Percentiles rank a stretch among this genome's conserved stretches.
Evolutionary conservation across 352 stramenopile genomes (phyloP).

Genomic region (Phytophthora brassicae): DNA sequence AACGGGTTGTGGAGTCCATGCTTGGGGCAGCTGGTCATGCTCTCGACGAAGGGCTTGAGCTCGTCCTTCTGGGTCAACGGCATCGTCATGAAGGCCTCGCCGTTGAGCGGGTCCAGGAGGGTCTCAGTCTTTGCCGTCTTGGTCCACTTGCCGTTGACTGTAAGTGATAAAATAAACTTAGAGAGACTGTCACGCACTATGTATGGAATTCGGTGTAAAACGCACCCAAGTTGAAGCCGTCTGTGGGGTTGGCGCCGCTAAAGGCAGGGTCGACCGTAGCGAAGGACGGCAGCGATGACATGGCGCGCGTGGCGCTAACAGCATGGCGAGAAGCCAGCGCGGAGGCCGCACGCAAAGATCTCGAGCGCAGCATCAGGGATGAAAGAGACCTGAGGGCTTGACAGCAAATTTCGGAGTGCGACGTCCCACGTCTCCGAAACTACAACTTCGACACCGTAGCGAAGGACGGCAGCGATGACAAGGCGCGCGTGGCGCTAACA

Average conservation of each 20-base stretch:
- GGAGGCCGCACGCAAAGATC: conserved; percentile 30
- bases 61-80: conserved; percentile 91
- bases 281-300: conserved; percentile 86
- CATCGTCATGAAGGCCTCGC: conserved; percentile 93
- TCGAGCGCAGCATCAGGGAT: conserved; percentile 28
- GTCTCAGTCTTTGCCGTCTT: conserved; percentile 64
- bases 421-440: too few species aligned
- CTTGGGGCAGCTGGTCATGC: conserved; percentile 93
- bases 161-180: not conserved
- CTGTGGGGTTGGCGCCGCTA: conserved; percentile 70
- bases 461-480: conserved; percentile 86
- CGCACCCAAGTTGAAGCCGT: conserved; percentile 89
- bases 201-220: not conserved
- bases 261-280: conserved; percentile 92
- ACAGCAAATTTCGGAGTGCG: conserved; percentile 18
- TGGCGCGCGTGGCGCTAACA: conserved; percentile 34
- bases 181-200: not conserved
- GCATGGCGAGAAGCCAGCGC: conserved; percentile 28
- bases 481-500: conserved; percentile 33
- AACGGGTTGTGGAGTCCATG: conserved; percentile 98
- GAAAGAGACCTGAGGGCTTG: conserved; percentile 1
- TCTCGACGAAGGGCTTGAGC: conserved; percentile 92
- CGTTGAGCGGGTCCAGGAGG: conserved; percentile 95
- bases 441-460: too few species aligned
- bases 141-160: conserved; percentile 91